Evolutionary conservation across 176 grass and related monocot genomes (phyloP), one percentile per base, ranked within the genome.

Genomic region (Oryza nivara): DNA sequence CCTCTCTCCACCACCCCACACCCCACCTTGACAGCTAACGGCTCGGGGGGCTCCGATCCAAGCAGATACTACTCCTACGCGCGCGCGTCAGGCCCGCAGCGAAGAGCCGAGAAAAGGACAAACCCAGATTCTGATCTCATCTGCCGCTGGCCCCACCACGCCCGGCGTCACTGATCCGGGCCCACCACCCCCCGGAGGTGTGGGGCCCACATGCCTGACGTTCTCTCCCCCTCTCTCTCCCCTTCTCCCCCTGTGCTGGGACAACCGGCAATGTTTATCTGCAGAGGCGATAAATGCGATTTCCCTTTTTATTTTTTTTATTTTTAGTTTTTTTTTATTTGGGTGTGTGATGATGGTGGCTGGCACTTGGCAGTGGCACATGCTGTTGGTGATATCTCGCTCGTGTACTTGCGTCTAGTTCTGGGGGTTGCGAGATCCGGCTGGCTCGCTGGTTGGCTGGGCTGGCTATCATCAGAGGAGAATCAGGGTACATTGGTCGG

Each of bases 21-120:
- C 85, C 82, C 85, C 66, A 61, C 44, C 72, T 77, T 7, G 77
- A 89, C 88, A 85, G 78, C 67, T 86, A 89, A 81, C 82, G 88
- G 65, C 77, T 89, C 64, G 28, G 14, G 20, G 68, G 72, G 78
- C 78, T 48, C 78, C 88, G 15, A 74, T 20, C 83, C 83, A 75
- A 86, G 83, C 83, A 78, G 79, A 82, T 77, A 82, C 83, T 77
- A 82, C 83, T 38, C 36, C 36, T 7, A 83, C 28, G 40, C 40
- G 40, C 40, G 40, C 40, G 9, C 41, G 30, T 32, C 30, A 43
- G 41, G 43, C 0, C 52, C 52, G 52, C 16, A 60, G 19, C 58
- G 58, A 8, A 41, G 40, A 14, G 47, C 47, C 45, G 26, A 49
- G 52, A 86, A 68, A 82, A 90, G 88, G 84, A 86, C 88, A 79